Evolutionary conservation across 345 rosid genomes (phyloP), one percentile per base, ranked within the genome.

Genomic region (Diplotaxis tenuifolia): DNA sequence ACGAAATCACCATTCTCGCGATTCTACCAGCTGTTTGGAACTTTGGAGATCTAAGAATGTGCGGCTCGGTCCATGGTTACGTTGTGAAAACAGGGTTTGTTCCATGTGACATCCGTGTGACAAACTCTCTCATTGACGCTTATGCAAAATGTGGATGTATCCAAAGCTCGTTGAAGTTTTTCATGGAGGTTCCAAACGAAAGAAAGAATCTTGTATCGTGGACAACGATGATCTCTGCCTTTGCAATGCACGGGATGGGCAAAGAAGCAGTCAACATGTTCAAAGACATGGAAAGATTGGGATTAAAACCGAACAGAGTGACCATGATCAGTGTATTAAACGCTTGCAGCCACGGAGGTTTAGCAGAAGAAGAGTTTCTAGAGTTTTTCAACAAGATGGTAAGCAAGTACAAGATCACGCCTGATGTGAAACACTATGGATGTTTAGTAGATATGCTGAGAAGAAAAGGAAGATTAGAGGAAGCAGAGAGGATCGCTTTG

Each of bases 301-400:
- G 91, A 18, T 52, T 85, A 75, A 86, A 62, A 12, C 91, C 97
- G 0, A 93, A 91, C 34, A 75, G 84, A 75, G 92, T 88, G 45
- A 89, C 96, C 2, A 86, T 86, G 78, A 62, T 93, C 78, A 87
- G 96, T 74, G 84, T 89, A 59, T 73, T 93, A 70, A 89, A 78
- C 82, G 97, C 91, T 50, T 91, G 94, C 62, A 93, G 97, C 68
- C 98, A 93, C 74, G 97, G 91, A 78, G 97, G 91, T 28, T 76
- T 86, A 76, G 87, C 87, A 4, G 92, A 91, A 53, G 80, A 71
- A 49, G 80, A 65, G 27, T 94, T 96, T 64, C 77, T 88, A 23
- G 78, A 78, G 62, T 83, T 86, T 75, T 93, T 91, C 60, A 19
- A 86, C 20, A 80, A 66, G 77, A 91, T 89, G 96, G 84, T 80